phyloP scores from a whole-genome alignment of 306 rosid species.

The Vicia sativa region DNA sequence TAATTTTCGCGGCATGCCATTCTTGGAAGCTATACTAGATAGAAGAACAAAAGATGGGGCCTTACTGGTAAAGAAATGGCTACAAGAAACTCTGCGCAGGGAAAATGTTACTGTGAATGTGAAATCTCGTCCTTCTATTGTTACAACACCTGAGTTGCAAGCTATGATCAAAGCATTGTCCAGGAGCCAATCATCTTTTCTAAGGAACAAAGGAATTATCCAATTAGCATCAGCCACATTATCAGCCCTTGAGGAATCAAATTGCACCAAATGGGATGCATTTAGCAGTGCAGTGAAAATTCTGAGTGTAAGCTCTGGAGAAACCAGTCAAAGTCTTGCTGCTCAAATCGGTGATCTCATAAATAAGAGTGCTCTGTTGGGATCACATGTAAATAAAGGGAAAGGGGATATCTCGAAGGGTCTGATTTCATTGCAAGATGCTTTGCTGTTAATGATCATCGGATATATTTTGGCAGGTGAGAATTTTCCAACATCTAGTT shows the following conservation, averaged over 20 bases:
- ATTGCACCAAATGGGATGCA: slow-evolving; percentile 79
- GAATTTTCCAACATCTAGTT: slow-evolving; percentile 84
- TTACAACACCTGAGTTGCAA: slow-evolving; percentile 66
- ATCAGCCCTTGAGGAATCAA: slow-evolving; percentile 70
- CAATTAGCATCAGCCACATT: slow-evolving; percentile 82
- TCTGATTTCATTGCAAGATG: slow-evolving; percentile 77
- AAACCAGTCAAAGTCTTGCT: slow-evolving; percentile 92
- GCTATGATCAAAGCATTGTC: slow-evolving; percentile 75
- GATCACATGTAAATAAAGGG: slow-evolving; percentile 55
- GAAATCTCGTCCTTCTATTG: slow-evolving; percentile 70
- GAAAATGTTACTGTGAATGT: slow-evolving; percentile 64
- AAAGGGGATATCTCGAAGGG: slow-evolving; percentile 59
- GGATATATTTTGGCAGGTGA: slow-evolving; percentile 93
- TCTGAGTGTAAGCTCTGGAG: slow-evolving; percentile 69
- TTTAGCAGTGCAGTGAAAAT: slow-evolving; percentile 78
- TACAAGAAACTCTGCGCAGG: slow-evolving; percentile 73
- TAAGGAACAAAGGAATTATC: slow-evolving; percentile 88
- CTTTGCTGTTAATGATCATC: slow-evolving; percentile 68
- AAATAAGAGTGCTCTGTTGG: slow-evolving; percentile 72
- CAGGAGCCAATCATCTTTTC: slow-evolving; percentile 65
- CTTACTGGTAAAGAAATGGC: slow-evolving; percentile 86
- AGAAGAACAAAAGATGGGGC: slow-evolving; percentile 84
- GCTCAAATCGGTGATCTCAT: slow-evolving; percentile 87
- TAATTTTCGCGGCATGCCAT: slow-evolving; percentile 75
- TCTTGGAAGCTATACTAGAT: slow-evolving; percentile 82